Conservation (phyloP, 371 early-diverging fungal species). For the Pancytospora philotis region DNA sequence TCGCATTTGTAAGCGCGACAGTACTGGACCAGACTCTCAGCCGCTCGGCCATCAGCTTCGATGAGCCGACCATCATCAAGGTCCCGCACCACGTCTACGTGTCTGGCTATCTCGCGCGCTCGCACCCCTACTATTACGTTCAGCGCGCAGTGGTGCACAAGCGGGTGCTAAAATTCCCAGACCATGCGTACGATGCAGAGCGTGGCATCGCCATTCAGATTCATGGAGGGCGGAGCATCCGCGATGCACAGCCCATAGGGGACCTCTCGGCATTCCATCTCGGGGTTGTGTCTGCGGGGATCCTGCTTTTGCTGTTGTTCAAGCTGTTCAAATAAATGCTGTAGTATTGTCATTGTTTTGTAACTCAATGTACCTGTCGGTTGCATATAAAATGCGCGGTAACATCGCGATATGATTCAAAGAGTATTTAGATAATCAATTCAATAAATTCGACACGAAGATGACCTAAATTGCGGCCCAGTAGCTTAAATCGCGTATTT, state of each 20-base stretch:
- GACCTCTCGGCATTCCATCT: slow-evolving; percentile 13
- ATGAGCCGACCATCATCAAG: neutral
- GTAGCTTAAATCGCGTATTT: no score
- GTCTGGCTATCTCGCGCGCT: neutral
- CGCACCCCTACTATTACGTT: neutral
- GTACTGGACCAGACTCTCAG: neutral
- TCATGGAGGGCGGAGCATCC: neutral
- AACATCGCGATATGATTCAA: no score
- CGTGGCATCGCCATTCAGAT: slow-evolving; percentile 8
- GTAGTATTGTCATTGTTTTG: no score
- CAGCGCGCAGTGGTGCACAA: neutral
- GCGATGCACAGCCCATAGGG: neutral
- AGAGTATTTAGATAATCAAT: no score
- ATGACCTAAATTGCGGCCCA: no score
- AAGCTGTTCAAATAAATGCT: slow-evolving; percentile 8
- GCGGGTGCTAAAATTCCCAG: neutral
- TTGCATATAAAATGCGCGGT: no score
- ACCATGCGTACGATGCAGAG: slow-evolving; percentile 12
- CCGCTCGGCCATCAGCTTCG: neutral
- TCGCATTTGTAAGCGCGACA: no score
- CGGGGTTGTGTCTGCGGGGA: neutral
- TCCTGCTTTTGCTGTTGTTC: slow-evolving; percentile 7
- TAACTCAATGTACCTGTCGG: no score
- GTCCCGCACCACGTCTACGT: neutral
- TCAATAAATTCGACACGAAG: no score